phyloP scores from a whole-genome alignment of 1,139 yeast genomes.

The Yamadazyma mexicana region DNA sequence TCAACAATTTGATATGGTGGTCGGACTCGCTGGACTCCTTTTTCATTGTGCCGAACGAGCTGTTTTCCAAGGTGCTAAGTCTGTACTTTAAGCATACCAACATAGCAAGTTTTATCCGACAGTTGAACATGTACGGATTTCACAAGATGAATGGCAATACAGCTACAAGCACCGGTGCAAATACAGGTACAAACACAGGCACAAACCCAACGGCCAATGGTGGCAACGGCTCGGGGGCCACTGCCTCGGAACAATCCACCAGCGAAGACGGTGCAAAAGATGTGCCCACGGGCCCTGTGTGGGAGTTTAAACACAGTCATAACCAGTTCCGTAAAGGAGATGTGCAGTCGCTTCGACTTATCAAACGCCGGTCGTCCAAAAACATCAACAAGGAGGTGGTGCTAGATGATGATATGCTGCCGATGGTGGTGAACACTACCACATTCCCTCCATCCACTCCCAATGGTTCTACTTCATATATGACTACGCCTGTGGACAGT shows the following conservation, averaged over 20 bases:
- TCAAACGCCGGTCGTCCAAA: slow-evolving; percentile 65
- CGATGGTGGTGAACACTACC: slow-evolving; percentile 4
- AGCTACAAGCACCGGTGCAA: not conserved
- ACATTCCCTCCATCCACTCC: slow-evolving; percentile 6
- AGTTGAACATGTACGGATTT: slow-evolving; percentile 77
- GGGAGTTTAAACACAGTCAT: slow-evolving; percentile 75
- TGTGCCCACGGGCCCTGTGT: slow-evolving; percentile 19
- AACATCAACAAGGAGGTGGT: slow-evolving; percentile 48
- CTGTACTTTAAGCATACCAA: slow-evolving; percentile 76
- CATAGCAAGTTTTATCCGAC: slow-evolving; percentile 77
- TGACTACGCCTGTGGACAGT: not conserved
- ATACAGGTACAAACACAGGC: not conserved
- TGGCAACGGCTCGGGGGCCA: too few relatives aligned
- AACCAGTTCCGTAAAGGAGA: slow-evolving; percentile 69
- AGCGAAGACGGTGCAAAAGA: too few relatives aligned
- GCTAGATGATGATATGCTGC: slow-evolving; percentile 23
- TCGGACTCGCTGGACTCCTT: slow-evolving; percentile 37
- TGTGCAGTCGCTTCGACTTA: slow-evolving; percentile 52
- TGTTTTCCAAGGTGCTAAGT: slow-evolving; percentile 60
- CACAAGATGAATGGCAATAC: slow-evolving; percentile 57
- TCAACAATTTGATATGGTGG: slow-evolving; percentile 52
- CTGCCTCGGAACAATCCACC: too few relatives aligned
- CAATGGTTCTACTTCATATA: slow-evolving; percentile 2
- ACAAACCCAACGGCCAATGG: too few relatives aligned
- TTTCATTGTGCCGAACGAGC: slow-evolving; percentile 51